phyloP scores from a whole-genome alignment of 345 rosid species.

The Rhodamnia rubescens region DNA sequence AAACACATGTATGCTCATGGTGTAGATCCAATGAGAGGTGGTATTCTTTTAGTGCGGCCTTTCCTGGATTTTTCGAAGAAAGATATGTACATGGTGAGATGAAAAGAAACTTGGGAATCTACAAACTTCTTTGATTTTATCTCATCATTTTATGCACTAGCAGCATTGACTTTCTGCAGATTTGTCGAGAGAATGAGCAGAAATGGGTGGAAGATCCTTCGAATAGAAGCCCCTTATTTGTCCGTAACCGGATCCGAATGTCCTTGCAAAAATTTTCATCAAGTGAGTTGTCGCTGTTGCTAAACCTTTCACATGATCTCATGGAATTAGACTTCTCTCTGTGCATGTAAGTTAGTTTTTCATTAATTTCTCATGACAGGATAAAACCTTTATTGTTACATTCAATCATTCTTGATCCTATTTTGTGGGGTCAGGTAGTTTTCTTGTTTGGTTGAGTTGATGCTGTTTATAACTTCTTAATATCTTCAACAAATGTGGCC shows the following conservation, averaged over 20 bases:
- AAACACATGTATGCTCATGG: conserved; percentile 9
- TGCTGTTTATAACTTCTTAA: neutral
- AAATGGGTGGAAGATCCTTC: conserved; percentile 94
- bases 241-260: conserved; percentile 71
- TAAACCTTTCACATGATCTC: neutral
- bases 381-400: neutral
- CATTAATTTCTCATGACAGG: neutral
- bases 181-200: conserved; percentile 39
- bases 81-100: conserved; percentile 67
- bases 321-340: neutral
- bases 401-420: neutral
- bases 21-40: conserved; percentile 18
- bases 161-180: conserved; percentile 22
- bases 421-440: neutral
- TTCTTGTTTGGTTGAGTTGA: neutral
- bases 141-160: neutral
- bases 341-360: neutral
- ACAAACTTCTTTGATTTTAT: neutral
- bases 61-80: conserved; percentile 63
- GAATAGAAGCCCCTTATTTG: conserved; percentile 58
- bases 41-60: conserved; percentile 73
- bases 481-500: neutral
- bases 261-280: conserved; percentile 49
- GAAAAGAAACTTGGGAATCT: neutral
- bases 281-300: conserved; percentile 24